Conservation (phyloP, 257 asterid genomes). For the Nicotiana sylvestris region DNA sequence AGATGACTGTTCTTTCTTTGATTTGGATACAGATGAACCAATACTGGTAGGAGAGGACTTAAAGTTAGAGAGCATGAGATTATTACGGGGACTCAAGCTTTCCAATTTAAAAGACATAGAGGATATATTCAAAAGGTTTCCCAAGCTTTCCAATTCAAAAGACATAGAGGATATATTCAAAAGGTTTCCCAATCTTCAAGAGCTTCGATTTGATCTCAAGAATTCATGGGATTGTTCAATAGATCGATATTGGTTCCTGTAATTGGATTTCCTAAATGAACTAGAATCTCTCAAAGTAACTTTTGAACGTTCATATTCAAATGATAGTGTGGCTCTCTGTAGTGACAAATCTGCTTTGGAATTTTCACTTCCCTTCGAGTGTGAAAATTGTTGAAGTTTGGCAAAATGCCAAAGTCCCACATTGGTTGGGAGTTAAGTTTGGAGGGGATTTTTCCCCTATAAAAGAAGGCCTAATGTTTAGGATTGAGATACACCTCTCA, state of each 20-base stretch:
- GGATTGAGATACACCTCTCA: too few relatives aligned
- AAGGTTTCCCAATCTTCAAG: background rate
- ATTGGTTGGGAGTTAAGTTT: too few relatives aligned
- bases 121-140: background rate
- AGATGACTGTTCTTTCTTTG: too few relatives aligned
- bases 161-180: background rate
- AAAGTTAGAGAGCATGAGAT: too few relatives aligned
- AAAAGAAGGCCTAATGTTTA: too few relatives aligned
- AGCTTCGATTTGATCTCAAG: accelerated
- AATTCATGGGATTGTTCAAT: background rate
- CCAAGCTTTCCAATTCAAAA: background rate
- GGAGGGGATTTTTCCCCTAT: too few relatives aligned
- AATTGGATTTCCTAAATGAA: background rate
- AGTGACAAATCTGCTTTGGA: background rate
- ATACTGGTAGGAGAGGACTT: too few relatives aligned
- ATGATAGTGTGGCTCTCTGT: background rate
- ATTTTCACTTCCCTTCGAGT: background rate
- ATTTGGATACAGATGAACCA: too few relatives aligned
- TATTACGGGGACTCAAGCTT: background rate
- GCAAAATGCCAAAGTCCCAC: too few relatives aligned
- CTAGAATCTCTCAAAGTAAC: accelerated
- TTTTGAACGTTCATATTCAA: background rate
- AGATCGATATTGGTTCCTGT: background rate
- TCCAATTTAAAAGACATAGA: background rate
- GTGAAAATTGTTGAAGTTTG: too few relatives aligned